Conservation (phyloP, 2,329 filamentous ascomycete genomes). For the Aspergillus japonicus region DNA sequence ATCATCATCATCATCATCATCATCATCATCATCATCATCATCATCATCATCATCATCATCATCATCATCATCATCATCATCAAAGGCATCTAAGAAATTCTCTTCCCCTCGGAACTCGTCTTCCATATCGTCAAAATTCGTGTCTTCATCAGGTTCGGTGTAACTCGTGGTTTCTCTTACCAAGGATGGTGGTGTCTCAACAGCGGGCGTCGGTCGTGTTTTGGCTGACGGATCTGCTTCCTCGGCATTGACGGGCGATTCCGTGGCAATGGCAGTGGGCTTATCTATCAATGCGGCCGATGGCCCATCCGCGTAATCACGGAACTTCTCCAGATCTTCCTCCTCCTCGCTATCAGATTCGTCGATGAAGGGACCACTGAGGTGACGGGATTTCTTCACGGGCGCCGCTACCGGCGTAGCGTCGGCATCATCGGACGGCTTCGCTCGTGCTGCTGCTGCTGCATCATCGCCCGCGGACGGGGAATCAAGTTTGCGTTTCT, state of each 20-base stretch:
- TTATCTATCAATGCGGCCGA: not conserved
- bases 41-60: constrained; percentile 32
- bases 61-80: constrained; percentile 43
- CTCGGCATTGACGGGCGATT: not conserved
- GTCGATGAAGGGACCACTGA: constrained; percentile 42
- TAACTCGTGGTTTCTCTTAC: constrained; percentile 53
- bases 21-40: constrained; percentile 32
- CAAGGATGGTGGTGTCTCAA: constrained; percentile 37
- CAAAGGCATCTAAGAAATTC: constrained; percentile 64
- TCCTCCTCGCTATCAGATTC: constrained; percentile 57
- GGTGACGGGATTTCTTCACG: constrained; percentile 13
- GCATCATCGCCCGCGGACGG: not conserved
- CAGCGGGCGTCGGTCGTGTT: constrained; percentile 21
- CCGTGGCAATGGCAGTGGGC: not conserved
- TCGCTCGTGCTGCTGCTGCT: not conserved
- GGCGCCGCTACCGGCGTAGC: not conserved
- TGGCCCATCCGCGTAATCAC: constrained; percentile 18
- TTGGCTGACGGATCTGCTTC: not conserved
- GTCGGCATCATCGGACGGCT: not conserved
- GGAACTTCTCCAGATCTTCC: constrained; percentile 38
- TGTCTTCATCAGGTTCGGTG: constrained; percentile 49
- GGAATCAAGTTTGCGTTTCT: constrained; percentile 35
- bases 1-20: constrained; percentile 30
- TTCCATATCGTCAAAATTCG: constrained; percentile 60
- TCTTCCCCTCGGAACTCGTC: constrained; percentile 61